Evolutionary conservation across 768 basidiomycete species (phyloP).

Genomic region (Leccinum broughii): DNA sequence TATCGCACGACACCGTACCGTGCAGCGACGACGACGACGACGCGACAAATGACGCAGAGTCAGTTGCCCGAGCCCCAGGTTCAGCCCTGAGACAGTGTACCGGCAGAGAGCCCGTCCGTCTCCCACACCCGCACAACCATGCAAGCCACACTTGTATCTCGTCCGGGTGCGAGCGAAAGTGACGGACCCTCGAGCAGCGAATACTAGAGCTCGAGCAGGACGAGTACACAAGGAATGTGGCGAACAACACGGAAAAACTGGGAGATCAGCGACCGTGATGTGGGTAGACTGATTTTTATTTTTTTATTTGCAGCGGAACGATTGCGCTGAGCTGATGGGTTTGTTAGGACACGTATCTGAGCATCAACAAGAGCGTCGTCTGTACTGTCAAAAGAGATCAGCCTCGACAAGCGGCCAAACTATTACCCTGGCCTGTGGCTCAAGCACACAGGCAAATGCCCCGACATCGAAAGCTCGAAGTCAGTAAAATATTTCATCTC

Average conservation of each 20-base stretch:
- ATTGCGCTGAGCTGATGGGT: no score
- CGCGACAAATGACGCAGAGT: background rate
- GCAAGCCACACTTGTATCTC: constrained; percentile 8
- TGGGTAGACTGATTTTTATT: no score
- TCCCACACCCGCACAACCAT: no score
- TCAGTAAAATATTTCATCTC: constrained; percentile 12
- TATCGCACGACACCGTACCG: no score
- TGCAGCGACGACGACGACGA: no score
- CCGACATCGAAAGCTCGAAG: constrained; percentile 19
- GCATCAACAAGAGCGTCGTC: constrained; percentile 24
- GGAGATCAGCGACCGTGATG: no score
- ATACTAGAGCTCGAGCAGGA: constrained; percentile 31
- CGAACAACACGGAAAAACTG: background rate
- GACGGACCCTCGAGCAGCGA: constrained; percentile 27
- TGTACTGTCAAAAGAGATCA: constrained; percentile 34
- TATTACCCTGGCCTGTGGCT: no score
- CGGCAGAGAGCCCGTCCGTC: background rate
- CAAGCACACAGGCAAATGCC: no score
- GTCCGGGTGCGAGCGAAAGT: constrained; percentile 27
- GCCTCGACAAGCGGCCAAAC: no score
- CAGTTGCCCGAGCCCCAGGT: no score
- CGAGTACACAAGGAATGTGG: constrained; percentile 25
- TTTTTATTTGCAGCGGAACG: no score
- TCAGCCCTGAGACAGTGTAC: background rate
- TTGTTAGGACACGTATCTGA: no score